Percentiles rank a stretch among this genome's conserved stretches.
Conservation (phyloP, 2,329 filamentous ascomycete species). For the Pseudogymnoascus sp. region DNA sequence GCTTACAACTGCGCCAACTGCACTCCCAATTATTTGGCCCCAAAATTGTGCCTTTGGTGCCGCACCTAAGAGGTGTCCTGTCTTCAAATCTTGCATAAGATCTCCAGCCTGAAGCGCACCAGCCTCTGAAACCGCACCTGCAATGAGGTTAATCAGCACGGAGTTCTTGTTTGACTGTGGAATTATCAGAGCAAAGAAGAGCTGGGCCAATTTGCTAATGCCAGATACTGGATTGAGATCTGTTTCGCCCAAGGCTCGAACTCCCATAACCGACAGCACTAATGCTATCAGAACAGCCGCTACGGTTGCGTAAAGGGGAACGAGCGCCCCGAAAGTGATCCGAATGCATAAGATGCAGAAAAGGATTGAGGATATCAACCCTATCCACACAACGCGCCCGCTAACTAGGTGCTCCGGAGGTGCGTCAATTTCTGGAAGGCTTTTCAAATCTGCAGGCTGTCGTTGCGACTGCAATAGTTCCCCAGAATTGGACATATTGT, state of each 20-base stretch:
- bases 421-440: slow-evolving; percentile 57
- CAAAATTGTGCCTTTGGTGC: slow-evolving; percentile 94
- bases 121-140: slow-evolving; percentile 77
- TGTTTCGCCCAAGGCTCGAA: slow-evolving; percentile 66
- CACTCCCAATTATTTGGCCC: slow-evolving; percentile 86
- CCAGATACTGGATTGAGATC: slow-evolving; percentile 94
- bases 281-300: slow-evolving; percentile 80
- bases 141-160: slow-evolving; percentile 90
- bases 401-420: slow-evolving; percentile 76
- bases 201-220: slow-evolving; percentile 91
- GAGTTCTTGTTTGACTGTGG: slow-evolving; percentile 72
- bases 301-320: slow-evolving; percentile 68
- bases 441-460: slow-evolving; percentile 14
- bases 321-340: slow-evolving; percentile 72
- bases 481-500: not conserved
- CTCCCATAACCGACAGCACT: slow-evolving; percentile 67
- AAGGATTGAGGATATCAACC: slow-evolving; percentile 66
- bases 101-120: slow-evolving; percentile 92
- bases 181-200: slow-evolving; percentile 87
- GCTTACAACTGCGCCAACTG: slow-evolving; percentile 76
- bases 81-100: slow-evolving; percentile 95
- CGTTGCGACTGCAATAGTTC: not conserved
- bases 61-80: slow-evolving; percentile 84
- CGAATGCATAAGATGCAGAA: slow-evolving; percentile 78
- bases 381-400: slow-evolving; percentile 60